Evolutionary conservation across 1,139 yeast species (phyloP).

Genomic region (Debaryomyces sp.): DNA sequence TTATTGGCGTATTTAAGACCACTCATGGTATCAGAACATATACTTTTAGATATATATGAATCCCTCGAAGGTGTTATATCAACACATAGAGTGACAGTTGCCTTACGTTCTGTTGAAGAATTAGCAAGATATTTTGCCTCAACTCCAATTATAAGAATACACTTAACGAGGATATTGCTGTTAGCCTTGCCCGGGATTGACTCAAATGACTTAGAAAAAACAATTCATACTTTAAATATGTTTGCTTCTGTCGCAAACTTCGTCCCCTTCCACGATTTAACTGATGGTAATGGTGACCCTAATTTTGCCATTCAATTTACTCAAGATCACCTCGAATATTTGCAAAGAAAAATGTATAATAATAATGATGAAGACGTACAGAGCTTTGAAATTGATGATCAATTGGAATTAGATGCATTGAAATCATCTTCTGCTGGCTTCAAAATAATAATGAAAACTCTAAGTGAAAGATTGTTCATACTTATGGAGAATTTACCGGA

Average conservation of each 20-base stretch:
- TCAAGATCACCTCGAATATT: slow-evolving; percentile 57
- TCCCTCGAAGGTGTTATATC: slow-evolving; percentile 81
- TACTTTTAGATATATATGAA: slow-evolving; percentile 78
- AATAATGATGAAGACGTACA: slow-evolving; percentile 11
- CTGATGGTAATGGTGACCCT: slow-evolving; percentile 48
- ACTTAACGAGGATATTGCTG: slow-evolving; percentile 71
- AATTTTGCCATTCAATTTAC: slow-evolving; percentile 75
- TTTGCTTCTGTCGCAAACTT: slow-evolving; percentile 73
- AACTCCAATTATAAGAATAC: slow-evolving; percentile 72
- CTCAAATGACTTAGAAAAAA: slow-evolving; percentile 79
- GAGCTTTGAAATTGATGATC: slow-evolving; percentile 37
- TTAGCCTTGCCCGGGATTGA: slow-evolving; percentile 83
- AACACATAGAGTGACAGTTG: slow-evolving; percentile 78
- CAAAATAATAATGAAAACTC: slow-evolving; percentile 57
- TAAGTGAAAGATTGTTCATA: slow-evolving; percentile 62
- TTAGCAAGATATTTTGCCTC: slow-evolving; percentile 69
- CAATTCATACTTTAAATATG: slow-evolving; percentile 69
- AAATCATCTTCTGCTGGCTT: slow-evolving; percentile 77
- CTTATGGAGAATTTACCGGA: slow-evolving; percentile 81
- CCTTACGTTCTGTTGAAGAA: slow-evolving; percentile 68
- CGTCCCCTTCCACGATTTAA: slow-evolving; percentile 67
- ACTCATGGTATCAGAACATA: slow-evolving; percentile 58
- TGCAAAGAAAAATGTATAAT: slow-evolving; percentile 40
- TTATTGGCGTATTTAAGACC: slow-evolving; percentile 69
- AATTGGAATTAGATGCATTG: slow-evolving; percentile 57